Base-by-base conservation (phyloP, 805 yeast genomes). In the Pichia exigua region DNA sequence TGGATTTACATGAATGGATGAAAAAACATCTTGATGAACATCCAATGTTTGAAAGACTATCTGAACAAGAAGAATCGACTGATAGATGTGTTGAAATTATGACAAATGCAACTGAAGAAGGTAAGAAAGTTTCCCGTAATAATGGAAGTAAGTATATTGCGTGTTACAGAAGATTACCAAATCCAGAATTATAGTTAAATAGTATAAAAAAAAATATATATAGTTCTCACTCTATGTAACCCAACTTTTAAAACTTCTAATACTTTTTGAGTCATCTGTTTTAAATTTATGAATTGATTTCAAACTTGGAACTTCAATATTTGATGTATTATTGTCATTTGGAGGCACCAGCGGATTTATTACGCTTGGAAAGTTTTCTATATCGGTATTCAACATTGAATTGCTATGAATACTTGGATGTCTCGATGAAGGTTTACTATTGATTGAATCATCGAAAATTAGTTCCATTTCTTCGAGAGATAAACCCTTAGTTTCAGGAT, bases 1-100 rank as follows among this genome's bases (percentile, higher is more conserved):
- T 82, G 61, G 99, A 94, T 66, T 73, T 94, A 58, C 98, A 94
- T 66, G 73, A 82, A 40, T 92, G 99, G 99, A 94, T 94, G 99
- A 96, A 83, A 20, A 76, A 81, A 61, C 99, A 94, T 69, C 70
- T 94, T 51, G 90, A 86, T 51, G 87, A 78, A 54, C 99, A 94
- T 68, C 97, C 98, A 4, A 69, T 94, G 62, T 94, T 94, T 65
- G 89, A 83, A 68, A 79, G 97, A 59, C 76, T 90, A 57, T 70
- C 77, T 43, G 73, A 78, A 54, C 91, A 86, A 56, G 89, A 95
- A 87, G 97, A 91, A 69, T 65, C 68, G 3, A 68, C 73, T 22
- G 99, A 94, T 67, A 71, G 72, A 56, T 91, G 98, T 70, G 98
- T 91, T 22, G 70, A 77, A 54, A 79, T 88, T 47, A 94, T 94